These are phyloP conservation scores for Clitoria ternatea DNA, from an alignment of 306 rosid genomes.

Conservation along the genomic window DNA sequence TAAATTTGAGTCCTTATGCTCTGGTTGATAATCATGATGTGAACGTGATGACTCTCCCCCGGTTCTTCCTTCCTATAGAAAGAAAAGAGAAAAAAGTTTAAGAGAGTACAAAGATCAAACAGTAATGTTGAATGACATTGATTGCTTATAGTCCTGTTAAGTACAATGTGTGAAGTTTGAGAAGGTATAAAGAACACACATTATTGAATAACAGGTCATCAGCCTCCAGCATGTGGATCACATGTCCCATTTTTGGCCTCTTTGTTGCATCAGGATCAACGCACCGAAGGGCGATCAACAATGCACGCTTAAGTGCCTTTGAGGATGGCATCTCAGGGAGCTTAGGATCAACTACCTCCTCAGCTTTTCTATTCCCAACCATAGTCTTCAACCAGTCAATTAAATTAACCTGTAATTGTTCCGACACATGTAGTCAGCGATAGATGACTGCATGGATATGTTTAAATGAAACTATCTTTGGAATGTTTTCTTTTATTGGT, in stretches of 20 bases:
- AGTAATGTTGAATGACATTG: not conserved
- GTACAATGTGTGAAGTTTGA: not conserved
- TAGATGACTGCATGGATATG: not conserved
- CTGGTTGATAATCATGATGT: conserved; percentile 37
- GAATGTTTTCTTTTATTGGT: not conserved
- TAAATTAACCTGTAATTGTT: conserved; percentile 61
- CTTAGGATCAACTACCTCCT: conserved; percentile 85
- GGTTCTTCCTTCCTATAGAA: conserved; percentile 52
- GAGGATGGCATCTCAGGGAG: conserved; percentile 83
- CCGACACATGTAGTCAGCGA: conserved; percentile 16
- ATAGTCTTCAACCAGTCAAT: conserved; percentile 90
- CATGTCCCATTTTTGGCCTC: conserved; percentile 97
- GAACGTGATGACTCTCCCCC: conserved; percentile 54
- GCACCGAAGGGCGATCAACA: conserved; percentile 83
- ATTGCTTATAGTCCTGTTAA: not conserved
- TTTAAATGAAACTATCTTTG: not conserved
- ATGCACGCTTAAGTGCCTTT: conserved; percentile 86
- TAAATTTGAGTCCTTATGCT: conserved; percentile 38
- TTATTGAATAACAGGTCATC: conserved; percentile 69
- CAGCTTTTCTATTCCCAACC: conserved; percentile 83
- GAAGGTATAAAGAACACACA: conserved; percentile 36
- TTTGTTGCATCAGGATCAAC: conserved; percentile 94
- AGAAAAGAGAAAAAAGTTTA: not conserved
- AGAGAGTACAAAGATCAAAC: not conserved
- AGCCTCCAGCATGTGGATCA: conserved; percentile 97